Percentiles rank a stretch among this genome's conserved stretches.
These are phyloP conservation scores for Cetraspora pellucida DNA, from an alignment of 192 early-diverging fungal genomes.

Conservation along the genomic window DNA sequence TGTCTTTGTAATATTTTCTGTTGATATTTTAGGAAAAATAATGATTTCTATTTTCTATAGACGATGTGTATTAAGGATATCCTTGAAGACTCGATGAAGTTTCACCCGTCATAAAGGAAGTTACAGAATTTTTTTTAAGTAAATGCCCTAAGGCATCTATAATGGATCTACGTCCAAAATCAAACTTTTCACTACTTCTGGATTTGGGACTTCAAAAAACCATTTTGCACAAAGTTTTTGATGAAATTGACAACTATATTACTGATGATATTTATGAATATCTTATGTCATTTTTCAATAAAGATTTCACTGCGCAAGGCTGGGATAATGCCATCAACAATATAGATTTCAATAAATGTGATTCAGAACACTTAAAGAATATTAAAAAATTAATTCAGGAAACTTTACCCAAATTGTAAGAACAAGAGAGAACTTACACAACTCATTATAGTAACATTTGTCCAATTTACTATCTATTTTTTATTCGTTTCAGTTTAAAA, in stretches of 20 bases:
- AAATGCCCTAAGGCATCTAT: slow-evolving; percentile 11
- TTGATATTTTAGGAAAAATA: slow-evolving; percentile 31
- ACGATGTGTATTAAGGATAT: slow-evolving; percentile 33
- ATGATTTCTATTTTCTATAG: slow-evolving; percentile 30
- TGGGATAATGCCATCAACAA: slow-evolving; percentile 25
- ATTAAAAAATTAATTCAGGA: slow-evolving; percentile 33
- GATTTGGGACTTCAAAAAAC: slow-evolving; percentile 19
- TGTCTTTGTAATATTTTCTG: slow-evolving; percentile 32
- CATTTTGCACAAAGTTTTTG: slow-evolving; percentile 28
- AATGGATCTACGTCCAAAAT: slow-evolving; percentile 26
- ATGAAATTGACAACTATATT: slow-evolving; percentile 32
- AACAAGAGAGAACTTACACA: slow-evolving; percentile 23
- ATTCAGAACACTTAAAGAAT: slow-evolving; percentile 28
- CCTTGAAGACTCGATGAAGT: slow-evolving; percentile 25
- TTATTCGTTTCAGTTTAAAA: slow-evolving; percentile 32
- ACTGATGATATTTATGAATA: slow-evolving; percentile 25
- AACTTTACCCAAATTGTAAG: slow-evolving; percentile 35
- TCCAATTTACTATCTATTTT: slow-evolving; percentile 24
- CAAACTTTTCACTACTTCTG: slow-evolving; percentile 28
- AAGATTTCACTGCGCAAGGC: slow-evolving; percentile 13
- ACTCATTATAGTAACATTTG: slow-evolving; percentile 30
- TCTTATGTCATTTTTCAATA: slow-evolving; percentile 28
- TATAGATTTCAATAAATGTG: slow-evolving; percentile 18
- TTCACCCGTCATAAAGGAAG: slow-evolving; percentile 17
- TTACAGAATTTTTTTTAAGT: slow-evolving; percentile 21